Evolutionary conservation across 2,329 filamentous ascomycete genomes (phyloP), one percentile per base, ranked within the genome.

Genomic region (Arthrocladium fulminans): DNA sequence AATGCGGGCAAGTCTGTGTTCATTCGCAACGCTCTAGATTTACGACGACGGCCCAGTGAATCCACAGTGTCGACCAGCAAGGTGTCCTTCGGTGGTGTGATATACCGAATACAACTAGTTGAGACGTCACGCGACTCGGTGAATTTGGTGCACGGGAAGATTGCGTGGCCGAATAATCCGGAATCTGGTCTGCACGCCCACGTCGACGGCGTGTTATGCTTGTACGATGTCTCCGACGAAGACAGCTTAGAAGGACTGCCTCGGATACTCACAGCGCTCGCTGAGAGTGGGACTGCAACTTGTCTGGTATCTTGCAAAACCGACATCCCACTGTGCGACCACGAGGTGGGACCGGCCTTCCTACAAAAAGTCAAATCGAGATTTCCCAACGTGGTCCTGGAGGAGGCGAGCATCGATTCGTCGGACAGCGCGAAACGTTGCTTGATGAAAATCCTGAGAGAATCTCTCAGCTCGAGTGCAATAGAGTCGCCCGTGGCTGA

Each of bases 201-300:
- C 34, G 77, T 95, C 60, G 86, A 97, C 60, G 90, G 86, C 17
- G 88, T 86, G 39, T 70, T 96, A 58, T 79, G 90, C 50, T 71
- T 97, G 42, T 95, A 95, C 73, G 87, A 96, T 74, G 84, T 94
- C 38, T 86, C 81, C 65, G 84, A 86, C 63, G 76, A 80, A 57
- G 79, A 82, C 51, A 90, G 83, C 63, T 79, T 94, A 58, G 75
- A 76, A 51, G 79, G 84, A 51, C 73, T 95, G 47, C 83, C 86
- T 34, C 84, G 58, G 80, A 86, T 53, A 73, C 94, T 63, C 81
- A 12, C 19, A 30, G 35, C 44, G 23, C 32, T 43, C 13, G 24
- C 27, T 43, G 23, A 37, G 12, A 12, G 27, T 7, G 19, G 19
- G 3, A 20, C 22, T 24, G 24, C 35, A 55, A 55, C 50, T 15